Base-by-base conservation (phyloP, 352 stramenopile species). In the Phytophthora gonapodyides region DNA sequence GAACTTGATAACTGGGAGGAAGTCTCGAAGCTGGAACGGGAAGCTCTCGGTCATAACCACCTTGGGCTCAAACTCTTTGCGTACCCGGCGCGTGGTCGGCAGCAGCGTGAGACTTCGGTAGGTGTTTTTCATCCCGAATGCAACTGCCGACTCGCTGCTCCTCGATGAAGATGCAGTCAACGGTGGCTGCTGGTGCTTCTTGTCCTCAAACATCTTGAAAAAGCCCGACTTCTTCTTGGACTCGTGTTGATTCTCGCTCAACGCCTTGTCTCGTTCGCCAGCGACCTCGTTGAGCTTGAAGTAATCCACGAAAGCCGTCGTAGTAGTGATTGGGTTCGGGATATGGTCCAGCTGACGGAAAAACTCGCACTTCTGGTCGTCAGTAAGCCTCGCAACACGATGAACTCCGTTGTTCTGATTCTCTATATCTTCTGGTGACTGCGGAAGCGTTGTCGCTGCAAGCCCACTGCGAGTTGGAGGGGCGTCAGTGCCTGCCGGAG, bases 41-140 rank as follows among this genome's bases (percentile, higher is more conserved):
- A 94, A 94, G 8, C 57, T 78, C 49, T 92, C 72, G 1, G 81
- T 72, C 82, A 94, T 94, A 36, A 91, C 67, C 16, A 92, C 79
- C 31, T 89, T 92, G 11, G 79, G 81, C 15, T 94, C 82, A 57
- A 94, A 88, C n/a, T 82, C 76, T 57, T 92, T 92, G 19, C 59
- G 56, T 16, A 85, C 62, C 37, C 61, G 61, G 10, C 69, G 71
- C 33, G 78, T 61, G 7, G 59, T 42, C 9, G 82, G 82, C n/a
- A 85, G 58, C 8, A 89, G 57, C 31, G 81, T 91, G 3, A 94
- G 42, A 49, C 71, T 89, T 1, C 85, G 82, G 38, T 79, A 91
- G 0, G 77, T 89, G 44, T 89, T 92, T 47, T 67, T 76, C 50
- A 68, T 65, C 16, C 60, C 64, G 27, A 47, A 38, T 4, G 45